Conservation (phyloP, 257 asterid species). For the Salvia hispanica region DNA sequence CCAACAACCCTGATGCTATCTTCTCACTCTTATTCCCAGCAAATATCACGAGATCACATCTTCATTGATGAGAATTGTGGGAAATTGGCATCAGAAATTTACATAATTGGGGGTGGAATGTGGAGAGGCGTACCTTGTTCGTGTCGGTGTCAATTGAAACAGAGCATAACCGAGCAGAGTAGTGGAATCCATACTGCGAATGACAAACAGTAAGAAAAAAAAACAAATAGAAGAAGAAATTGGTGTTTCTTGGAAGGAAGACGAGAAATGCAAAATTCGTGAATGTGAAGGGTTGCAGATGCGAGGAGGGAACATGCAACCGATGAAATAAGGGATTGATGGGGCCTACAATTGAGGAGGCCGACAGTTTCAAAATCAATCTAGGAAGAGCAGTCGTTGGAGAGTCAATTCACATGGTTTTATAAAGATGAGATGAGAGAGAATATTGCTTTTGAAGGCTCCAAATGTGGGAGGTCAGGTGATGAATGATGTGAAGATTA, state of each 20-base stretch:
- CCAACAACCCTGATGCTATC: slow-evolving; percentile 75
- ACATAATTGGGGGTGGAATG: background rate
- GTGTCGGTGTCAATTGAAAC: slow-evolving; percentile 83
- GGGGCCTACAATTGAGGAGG: slow-evolving; percentile 43
- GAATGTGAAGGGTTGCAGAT: slow-evolving; percentile 37
- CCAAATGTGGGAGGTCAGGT: slow-evolving; percentile 36
- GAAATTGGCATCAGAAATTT: background rate
- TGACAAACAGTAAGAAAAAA: background rate
- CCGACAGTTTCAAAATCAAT: slow-evolving; percentile 55
- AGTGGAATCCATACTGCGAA: slow-evolving; percentile 56
- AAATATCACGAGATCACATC: slow-evolving; percentile 82
- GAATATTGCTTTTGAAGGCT: slow-evolving; percentile 45
- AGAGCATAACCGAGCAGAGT: slow-evolving; percentile 64
- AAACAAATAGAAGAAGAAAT: background rate
- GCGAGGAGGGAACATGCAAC: slow-evolving; percentile 44
- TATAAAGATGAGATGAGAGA: slow-evolving; percentile 5
- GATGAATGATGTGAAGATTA: slow-evolving; percentile 29
- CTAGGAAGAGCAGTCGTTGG: slow-evolving; percentile 43
- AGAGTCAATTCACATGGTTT: slow-evolving; percentile 35
- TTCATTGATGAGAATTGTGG: slow-evolving; percentile 30
- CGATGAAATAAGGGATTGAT: slow-evolving; percentile 28
- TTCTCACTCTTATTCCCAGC: slow-evolving; percentile 72
- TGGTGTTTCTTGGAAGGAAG: background rate
- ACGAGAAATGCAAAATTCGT: slow-evolving; percentile 21
- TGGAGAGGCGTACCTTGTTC: slow-evolving; percentile 61